Evolutionary conservation across 2,329 filamentous ascomycete species (phyloP).

Genomic region (Colletotrichum shisoi): DNA sequence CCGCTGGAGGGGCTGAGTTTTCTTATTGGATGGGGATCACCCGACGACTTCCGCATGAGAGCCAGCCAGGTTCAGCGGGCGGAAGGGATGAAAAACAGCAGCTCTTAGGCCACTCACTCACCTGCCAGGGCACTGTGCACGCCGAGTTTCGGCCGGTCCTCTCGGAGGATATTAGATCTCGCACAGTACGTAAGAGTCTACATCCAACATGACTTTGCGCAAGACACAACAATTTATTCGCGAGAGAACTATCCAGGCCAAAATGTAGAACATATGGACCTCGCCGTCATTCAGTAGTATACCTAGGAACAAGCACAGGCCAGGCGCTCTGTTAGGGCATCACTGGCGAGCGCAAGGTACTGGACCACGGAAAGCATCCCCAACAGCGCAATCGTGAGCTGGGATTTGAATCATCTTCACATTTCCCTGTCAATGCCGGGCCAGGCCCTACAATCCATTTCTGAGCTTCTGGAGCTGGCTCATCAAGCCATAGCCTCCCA

Average conservation of each 20-base stretch:
- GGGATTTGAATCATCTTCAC: neutral
- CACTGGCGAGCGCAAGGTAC: neutral
- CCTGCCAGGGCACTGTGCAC: constrained; percentile 5
- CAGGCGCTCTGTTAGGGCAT: neutral
- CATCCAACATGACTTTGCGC: neutral
- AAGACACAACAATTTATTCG: too few relatives aligned
- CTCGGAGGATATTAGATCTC: neutral
- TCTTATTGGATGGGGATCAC: constrained; percentile 28
- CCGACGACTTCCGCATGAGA: constrained; percentile 27
- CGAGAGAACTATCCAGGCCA: too few relatives aligned
- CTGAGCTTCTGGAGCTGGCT: constrained; percentile 69
- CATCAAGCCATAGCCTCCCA: constrained; percentile 66
- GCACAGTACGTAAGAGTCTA: neutral
- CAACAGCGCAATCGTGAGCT: neutral
- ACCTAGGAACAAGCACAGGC: neutral
- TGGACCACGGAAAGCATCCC: too few relatives aligned
- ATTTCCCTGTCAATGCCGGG: neutral
- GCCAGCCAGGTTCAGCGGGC: constrained; percentile 7
- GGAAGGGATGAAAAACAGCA: constrained; percentile 30
- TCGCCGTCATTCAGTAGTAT: too few relatives aligned
- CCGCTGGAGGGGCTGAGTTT: constrained; percentile 25
- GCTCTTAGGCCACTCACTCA: neutral
- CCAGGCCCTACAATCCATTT: constrained; percentile 55
- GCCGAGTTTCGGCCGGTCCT: constrained; percentile 15
- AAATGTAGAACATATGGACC: neutral